Percentiles rank a stretch among this genome's conserved stretches.
Conservation (phyloP, 164 flowering plant species). For the Malania oleifera region DNA sequence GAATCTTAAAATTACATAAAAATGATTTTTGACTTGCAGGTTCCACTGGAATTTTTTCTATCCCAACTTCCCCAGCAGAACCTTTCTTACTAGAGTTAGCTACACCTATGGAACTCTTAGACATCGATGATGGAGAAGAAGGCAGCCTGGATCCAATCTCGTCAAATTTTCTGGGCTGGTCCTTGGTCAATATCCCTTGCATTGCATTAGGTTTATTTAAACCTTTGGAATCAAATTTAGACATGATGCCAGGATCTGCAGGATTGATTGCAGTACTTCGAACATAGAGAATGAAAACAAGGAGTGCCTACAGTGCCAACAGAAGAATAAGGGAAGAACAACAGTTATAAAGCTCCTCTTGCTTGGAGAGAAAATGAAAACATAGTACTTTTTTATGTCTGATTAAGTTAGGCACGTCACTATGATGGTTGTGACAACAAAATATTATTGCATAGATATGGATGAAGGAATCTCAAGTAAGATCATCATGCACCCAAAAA, state of each 20-base stretch:
- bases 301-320: slow-evolving; percentile 58
- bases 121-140: slow-evolving; percentile 63
- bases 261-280: slow-evolving; percentile 93
- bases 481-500: slow-evolving; percentile 4
- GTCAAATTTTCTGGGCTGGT: slow-evolving; percentile 27
- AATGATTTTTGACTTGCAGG: slow-evolving; percentile 28
- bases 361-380: not conserved
- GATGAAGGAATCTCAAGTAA: not conserved
- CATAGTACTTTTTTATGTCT: not conserved
- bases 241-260: slow-evolving; percentile 90
- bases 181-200: slow-evolving; percentile 27
- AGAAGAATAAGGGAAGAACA: not conserved
- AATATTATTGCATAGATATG: not conserved
- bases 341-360: not conserved
- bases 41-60: slow-evolving; percentile 18
- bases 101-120: slow-evolving; percentile 53
- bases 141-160: slow-evolving; percentile 38
- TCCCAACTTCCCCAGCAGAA: slow-evolving; percentile 37
- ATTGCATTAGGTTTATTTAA: slow-evolving; percentile 18
- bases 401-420: not conserved
- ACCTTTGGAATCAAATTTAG: slow-evolving; percentile 32
- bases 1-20: slow-evolving; percentile 35
- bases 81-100: slow-evolving; percentile 52
- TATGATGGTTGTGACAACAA: not conserved
- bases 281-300: slow-evolving; percentile 86